These are phyloP conservation scores for Cordyceps fumosorosea DNA, from an alignment of 2,329 filamentous ascomycete species.

Conservation along the genomic window DNA sequence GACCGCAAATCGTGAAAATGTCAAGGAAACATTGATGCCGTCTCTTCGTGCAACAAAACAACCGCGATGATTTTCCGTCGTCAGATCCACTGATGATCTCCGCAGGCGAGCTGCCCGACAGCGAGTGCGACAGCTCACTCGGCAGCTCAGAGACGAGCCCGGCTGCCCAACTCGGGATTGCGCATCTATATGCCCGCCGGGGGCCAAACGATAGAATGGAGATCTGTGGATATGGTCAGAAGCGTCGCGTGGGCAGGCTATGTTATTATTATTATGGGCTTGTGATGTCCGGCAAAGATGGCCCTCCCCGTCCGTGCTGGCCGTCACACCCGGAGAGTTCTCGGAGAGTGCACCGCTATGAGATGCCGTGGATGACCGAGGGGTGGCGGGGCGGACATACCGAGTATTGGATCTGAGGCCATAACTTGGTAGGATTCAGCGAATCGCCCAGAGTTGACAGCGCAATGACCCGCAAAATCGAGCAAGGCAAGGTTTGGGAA, in stretches of 20 bases:
- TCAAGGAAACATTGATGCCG: background rate
- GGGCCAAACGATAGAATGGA: background rate
- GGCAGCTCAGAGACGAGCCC: background rate
- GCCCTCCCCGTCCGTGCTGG: background rate
- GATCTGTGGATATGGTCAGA: background rate
- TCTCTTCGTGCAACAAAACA: background rate
- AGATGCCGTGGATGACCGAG: background rate
- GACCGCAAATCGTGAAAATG: background rate
- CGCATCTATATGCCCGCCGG: background rate
- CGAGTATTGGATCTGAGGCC: background rate
- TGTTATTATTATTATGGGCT: background rate
- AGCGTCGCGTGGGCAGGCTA: background rate
- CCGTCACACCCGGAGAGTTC: conserved; percentile 4
- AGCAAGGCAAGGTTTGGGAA: background rate
- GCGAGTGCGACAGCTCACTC: too few species aligned
- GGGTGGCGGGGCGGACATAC: background rate
- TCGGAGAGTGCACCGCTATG: background rate
- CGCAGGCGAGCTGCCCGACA: too few species aligned
- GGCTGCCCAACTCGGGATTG: background rate
- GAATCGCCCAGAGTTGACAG: too few species aligned
- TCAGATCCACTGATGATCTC: too few species aligned
- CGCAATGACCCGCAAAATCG: background rate
- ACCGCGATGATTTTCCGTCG: too few species aligned
- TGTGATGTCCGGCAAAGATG: background rate
- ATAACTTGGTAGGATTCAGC: too few species aligned